Base-by-base conservation (phyloP, 2,329 filamentous ascomycete species). In the Akanthomyces dipterigenus region DNA sequence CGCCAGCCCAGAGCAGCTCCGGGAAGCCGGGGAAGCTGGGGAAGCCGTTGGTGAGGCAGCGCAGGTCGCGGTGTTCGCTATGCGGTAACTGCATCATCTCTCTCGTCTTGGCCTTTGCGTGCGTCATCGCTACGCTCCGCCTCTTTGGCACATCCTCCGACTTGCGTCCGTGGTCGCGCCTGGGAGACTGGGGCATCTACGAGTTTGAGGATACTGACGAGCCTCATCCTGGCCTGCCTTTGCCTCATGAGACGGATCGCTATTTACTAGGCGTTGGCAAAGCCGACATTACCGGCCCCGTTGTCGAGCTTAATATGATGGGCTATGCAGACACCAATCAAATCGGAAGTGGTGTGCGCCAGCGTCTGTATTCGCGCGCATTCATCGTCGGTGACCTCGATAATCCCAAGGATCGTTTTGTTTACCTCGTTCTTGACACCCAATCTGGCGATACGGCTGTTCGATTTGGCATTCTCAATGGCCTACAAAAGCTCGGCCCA, bases 241-340 rank as follows among this genome's bases (percentile, higher is more conserved):
- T 43, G 5, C 61, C 58, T 4, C 46, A 61, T 46, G 59, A 61
- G 54, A 63, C 54, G 48, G 54, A 63, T 14, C 58, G 63, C n/a
- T 83, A 82, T 63, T 71, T 83, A 3, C 64, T 83, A 20, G 81
- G 81, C 3, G 79, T 78, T 14, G 81, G 81, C 48, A 82, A 82
- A 65, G 81, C 76, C 18, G 81, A 83, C 66, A 81, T 83, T 64
- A 83, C 81, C 1, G 81, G 89, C 4, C 91, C 91, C 0, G 89
- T 95, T 5, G 91, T 93, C 31, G 91, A 96, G 74, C 86, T 96
- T 74, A 91, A 91, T 70, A 83, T 96, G 74, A 95, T 93, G 81
- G 93, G 93, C 64, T 96, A 96, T 76, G 91, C 92, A 31, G 86
- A 90, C 71, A 78, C 85, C 16, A 83, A 83, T 48, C 93, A 97